Evolutionary conservation across 768 basidiomycete species (phyloP).

Genomic region (Exsudoporus frostii): DNA sequence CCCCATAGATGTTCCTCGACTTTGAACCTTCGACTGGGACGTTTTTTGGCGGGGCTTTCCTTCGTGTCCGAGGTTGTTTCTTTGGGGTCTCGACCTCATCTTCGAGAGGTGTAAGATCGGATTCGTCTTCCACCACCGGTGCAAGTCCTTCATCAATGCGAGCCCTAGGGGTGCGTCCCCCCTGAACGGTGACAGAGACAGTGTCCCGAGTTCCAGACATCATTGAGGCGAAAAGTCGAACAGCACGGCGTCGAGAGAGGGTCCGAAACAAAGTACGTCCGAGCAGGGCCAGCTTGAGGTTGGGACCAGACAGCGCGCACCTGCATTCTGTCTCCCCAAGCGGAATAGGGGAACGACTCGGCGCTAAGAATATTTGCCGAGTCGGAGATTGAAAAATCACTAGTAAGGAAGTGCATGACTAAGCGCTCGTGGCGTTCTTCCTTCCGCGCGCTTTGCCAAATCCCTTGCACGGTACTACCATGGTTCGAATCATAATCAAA

Average conservation of each 20-base stretch:
- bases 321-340: neutral
- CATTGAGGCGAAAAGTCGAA: neutral
- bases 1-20: neutral
- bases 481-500: slow-evolving; percentile 92
- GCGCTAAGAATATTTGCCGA: neutral
- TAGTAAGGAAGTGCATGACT: slow-evolving; percentile 5
- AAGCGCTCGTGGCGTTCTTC: neutral
- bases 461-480: slow-evolving; percentile 26
- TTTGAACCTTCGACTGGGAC: neutral
- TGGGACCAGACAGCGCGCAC: neutral
- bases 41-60: neutral
- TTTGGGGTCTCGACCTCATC: neutral
- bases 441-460: neutral
- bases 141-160: neutral
- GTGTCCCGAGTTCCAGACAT: neutral
- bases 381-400: slow-evolving; percentile 22
- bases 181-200: neutral
- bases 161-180: neutral
- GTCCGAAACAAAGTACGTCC: neutral
- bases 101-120: slow-evolving; percentile 17
- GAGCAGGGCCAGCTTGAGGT: neutral
- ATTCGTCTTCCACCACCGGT: neutral
- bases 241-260: too few relatives aligned
- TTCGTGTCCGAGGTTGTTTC: neutral
- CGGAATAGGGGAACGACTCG: slow-evolving; percentile 14